A percentile compares a stretch with the other conserved stretches of the same genome.
Evolutionary conservation across 2,329 filamentous ascomycete genomes (phyloP).

Genomic region (Beauveria bassiana): DNA sequence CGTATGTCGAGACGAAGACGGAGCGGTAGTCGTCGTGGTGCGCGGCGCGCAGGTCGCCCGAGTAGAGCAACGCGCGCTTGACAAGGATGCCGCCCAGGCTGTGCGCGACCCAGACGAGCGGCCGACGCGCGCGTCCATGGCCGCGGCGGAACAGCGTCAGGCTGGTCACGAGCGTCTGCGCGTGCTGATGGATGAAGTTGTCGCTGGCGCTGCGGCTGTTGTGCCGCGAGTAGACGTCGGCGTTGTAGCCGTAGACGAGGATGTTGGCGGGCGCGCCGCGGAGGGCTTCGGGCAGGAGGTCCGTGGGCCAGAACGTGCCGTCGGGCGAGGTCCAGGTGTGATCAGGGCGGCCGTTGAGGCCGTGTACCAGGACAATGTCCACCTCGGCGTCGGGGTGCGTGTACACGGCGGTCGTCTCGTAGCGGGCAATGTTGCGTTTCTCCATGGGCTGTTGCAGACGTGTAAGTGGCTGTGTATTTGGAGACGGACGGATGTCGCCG

Average conservation of each 20-base stretch:
- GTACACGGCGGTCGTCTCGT: slow-evolving; percentile 52
- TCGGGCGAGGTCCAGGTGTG: slow-evolving; percentile 54
- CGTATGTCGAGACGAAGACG: slow-evolving; percentile 68
- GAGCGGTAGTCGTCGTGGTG: slow-evolving; percentile 58
- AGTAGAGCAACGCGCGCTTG: slow-evolving; percentile 62
- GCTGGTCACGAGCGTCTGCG: slow-evolving; percentile 57
- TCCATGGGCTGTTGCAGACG: slow-evolving; percentile 28
- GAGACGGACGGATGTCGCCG: neutral
- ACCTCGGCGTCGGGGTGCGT: slow-evolving; percentile 50
- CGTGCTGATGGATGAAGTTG: slow-evolving; percentile 62
- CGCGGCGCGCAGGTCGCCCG: slow-evolving; percentile 50
- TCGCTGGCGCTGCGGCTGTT: slow-evolving; percentile 50
- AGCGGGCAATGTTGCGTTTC: slow-evolving; percentile 32
- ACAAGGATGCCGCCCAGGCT: slow-evolving; percentile 66
- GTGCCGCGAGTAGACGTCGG: slow-evolving; percentile 47
- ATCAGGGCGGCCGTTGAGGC: slow-evolving; percentile 58
- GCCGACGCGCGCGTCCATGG: slow-evolving; percentile 48
- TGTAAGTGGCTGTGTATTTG: neutral
- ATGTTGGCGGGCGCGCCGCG: slow-evolving; percentile 52
- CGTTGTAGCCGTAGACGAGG: slow-evolving; percentile 68
- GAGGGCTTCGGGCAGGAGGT: slow-evolving; percentile 56
- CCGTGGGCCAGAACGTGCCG: slow-evolving; percentile 60
- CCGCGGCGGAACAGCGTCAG: slow-evolving; percentile 56
- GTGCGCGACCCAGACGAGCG: slow-evolving; percentile 71
- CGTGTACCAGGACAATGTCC: slow-evolving; percentile 64